These are phyloP conservation scores for Bathelium albidoporum DNA, from an alignment of 495 filamentous ascomycete species.

Conservation along the genomic window DNA sequence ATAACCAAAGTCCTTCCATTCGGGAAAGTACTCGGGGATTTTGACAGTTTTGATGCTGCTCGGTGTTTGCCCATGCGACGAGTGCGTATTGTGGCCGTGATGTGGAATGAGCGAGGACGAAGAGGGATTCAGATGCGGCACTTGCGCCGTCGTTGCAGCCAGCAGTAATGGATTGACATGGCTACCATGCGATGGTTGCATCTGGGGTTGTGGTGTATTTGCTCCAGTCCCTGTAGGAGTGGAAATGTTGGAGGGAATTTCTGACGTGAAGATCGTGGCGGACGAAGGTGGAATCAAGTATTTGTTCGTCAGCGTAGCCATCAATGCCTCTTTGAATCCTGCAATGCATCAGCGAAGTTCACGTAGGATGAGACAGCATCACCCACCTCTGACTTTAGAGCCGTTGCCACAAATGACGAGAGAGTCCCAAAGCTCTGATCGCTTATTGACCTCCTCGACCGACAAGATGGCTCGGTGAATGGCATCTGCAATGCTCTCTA, in stretches of 20 bases:
- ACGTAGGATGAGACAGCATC: conserved; percentile 3
- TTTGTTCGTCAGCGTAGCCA: conserved; percentile 65
- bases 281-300: conserved; percentile 83
- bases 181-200: conserved; percentile 35
- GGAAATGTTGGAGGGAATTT: conserved; percentile 81
- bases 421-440: conserved; percentile 80
- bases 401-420: conserved; percentile 84
- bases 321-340: conserved; percentile 78
- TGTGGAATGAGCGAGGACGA: conserved; percentile 29
- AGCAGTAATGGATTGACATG: conserved; percentile 86
- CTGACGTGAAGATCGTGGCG: conserved; percentile 92
- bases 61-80: conserved; percentile 77
- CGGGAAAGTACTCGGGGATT: conserved; percentile 78
- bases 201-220: conserved; percentile 69
- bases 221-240: conserved; percentile 86
- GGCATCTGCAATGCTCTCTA: conserved; percentile 69
- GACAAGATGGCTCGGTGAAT: conserved; percentile 71
- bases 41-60: conserved; percentile 70
- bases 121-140: conserved; percentile 38
- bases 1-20: conserved; percentile 79
- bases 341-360: background rate
- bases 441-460: conserved; percentile 67
- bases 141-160: conserved; percentile 66
- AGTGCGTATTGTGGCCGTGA: conserved; percentile 48
- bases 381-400: conserved; percentile 66